These are phyloP conservation scores for Microcos paniculata DNA, from an alignment of 345 rosid species.

Conservation along the genomic window DNA sequence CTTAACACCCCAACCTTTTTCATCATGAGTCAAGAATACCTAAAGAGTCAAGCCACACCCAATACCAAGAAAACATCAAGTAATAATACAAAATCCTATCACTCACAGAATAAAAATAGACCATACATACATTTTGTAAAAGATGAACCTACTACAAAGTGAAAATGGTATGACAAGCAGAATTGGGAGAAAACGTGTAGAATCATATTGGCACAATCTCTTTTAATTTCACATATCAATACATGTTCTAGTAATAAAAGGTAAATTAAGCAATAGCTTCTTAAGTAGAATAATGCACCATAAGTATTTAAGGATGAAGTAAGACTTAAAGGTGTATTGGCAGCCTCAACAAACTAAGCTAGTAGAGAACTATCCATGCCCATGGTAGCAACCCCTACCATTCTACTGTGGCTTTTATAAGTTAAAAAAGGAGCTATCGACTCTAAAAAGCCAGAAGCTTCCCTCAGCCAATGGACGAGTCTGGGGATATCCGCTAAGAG, in stretches of 20 bases:
- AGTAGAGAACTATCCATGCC: too few relatives aligned
- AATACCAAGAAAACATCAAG: neutral
- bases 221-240: neutral
- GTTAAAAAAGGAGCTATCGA: too few relatives aligned
- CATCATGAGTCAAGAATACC: conserved; percentile 76
- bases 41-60: conserved; percentile 26
- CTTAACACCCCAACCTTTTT: conserved; percentile 89
- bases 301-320: neutral
- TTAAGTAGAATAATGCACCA: neutral
- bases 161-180: neutral
- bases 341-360: neutral
- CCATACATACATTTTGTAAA: neutral
- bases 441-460: too few relatives aligned
- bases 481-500: neutral
- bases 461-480: too few relatives aligned
- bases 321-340: neutral
- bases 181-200: neutral
- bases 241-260: neutral
- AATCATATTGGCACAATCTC: neutral
- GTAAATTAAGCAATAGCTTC: neutral
- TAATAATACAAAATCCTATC: neutral
- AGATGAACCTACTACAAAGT: neutral
- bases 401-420: too few relatives aligned
- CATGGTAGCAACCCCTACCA: too few relatives aligned
- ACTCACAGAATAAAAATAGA: neutral